A percentile compares a stretch with the other conserved stretches of the same genome.
phyloP scores from a whole-genome alignment of 2,329 filamentous ascomycete species.

The Neofusicoccum sp. region DNA sequence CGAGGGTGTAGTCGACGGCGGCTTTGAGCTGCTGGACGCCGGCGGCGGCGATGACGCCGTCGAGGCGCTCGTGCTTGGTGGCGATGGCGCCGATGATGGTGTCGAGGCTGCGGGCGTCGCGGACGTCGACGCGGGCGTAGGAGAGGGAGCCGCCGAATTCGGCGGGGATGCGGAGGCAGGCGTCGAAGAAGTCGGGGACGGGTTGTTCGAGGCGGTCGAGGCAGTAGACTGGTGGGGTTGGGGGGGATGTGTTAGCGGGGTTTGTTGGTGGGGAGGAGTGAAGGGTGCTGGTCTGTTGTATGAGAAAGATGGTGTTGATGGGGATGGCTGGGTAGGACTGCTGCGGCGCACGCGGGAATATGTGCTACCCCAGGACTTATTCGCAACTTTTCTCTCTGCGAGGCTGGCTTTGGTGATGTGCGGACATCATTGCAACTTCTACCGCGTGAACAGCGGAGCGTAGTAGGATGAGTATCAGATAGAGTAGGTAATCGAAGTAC shows the following conservation, averaged over 20 bases:
- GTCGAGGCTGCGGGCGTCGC: conserved; percentile 66
- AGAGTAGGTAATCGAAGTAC: neutral
- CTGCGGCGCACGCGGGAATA: too few relatives aligned
- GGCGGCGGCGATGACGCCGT: conserved; percentile 73
- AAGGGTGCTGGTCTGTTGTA: too few relatives aligned
- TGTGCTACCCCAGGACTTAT: too few relatives aligned
- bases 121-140: conserved; percentile 78
- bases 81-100: conserved; percentile 66
- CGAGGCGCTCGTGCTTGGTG: conserved; percentile 65
- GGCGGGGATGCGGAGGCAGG: conserved; percentile 59
- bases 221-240: conserved; percentile 54
- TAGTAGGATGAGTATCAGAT: too few relatives aligned
- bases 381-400: too few relatives aligned
- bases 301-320: neutral
- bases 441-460: neutral
- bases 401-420: too few relatives aligned
- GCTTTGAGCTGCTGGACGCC: conserved; percentile 77
- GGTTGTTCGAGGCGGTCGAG: conserved; percentile 60
- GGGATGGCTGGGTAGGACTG: too few relatives aligned
- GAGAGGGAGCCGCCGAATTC: conserved; percentile 63
- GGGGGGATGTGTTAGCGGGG: neutral
- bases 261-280: neutral
- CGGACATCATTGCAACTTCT: neutral
- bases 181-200: conserved; percentile 58
- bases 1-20: conserved; percentile 69